phyloP scores from a whole-genome alignment of 495 filamentous ascomycete species.

The Xeromyces bisporus region DNA sequence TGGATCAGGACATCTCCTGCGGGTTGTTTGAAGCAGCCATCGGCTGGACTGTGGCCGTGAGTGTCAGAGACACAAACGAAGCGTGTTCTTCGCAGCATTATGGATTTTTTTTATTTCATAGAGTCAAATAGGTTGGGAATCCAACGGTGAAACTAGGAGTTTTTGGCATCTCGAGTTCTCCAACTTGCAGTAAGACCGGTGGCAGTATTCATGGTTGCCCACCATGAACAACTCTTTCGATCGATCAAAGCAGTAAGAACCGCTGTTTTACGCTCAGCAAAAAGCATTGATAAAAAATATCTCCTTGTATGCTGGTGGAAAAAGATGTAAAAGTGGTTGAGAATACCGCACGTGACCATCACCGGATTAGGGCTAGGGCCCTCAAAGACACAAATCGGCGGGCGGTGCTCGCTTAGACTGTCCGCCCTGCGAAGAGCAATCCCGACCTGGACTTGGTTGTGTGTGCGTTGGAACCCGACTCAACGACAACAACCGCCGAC shows the following conservation, averaged over 20 bases:
- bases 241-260: too few species aligned
- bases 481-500: slow-evolving; percentile 36
- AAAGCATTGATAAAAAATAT: too few species aligned
- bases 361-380: slow-evolving; percentile 25
- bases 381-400: slow-evolving; percentile 18
- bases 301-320: too few species aligned
- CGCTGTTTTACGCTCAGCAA: too few species aligned
- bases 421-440: slow-evolving; percentile 21
- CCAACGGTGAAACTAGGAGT: too few species aligned
- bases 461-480: slow-evolving; percentile 26
- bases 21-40: slow-evolving; percentile 36
- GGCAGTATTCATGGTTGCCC: too few species aligned
- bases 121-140: too few species aligned
- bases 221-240: too few species aligned
- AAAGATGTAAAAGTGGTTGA: too few species aligned
- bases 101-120: too few species aligned
- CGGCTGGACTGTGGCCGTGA: slow-evolving; percentile 35
- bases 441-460: slow-evolving; percentile 27
- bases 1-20: slow-evolving; percentile 45
- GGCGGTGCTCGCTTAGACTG: slow-evolving; percentile 21
- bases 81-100: slow-evolving; percentile 30
- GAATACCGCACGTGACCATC: slow-evolving; percentile 16
- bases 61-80: slow-evolving; percentile 48
- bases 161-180: too few species aligned
- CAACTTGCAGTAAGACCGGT: too few species aligned